Conservation (phyloP, 306 rosid species). For the Pterocarpus macrocarpus region DNA sequence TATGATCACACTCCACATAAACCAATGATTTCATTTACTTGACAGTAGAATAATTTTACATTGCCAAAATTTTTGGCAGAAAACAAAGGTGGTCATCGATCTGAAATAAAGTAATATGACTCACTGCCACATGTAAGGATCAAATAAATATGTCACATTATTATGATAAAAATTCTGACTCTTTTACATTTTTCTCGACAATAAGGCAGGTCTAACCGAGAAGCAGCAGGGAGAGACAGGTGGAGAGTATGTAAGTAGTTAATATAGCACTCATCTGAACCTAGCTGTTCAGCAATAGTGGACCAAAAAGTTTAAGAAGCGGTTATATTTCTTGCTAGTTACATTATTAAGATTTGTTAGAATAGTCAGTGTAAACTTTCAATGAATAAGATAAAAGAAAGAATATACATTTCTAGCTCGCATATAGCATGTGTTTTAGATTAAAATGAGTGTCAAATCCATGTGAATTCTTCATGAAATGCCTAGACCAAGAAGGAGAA, state of each 20-base stretch:
- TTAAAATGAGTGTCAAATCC: neutral
- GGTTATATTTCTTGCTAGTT: slow-evolving; percentile 1
- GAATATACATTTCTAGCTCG: neutral
- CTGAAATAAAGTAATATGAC: neutral
- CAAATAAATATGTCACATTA: neutral
- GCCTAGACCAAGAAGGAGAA: neutral
- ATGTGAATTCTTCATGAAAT: slow-evolving; percentile 14
- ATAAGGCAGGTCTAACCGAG: neutral
- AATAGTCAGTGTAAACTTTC: neutral
- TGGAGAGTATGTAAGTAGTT: neutral
- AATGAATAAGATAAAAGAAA: no score
- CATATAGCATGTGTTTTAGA: neutral
- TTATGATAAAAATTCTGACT: no score
- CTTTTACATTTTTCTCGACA: no score
- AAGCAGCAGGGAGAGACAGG: neutral
- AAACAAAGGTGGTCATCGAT: neutral
- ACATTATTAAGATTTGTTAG: neutral
- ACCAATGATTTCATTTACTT: neutral
- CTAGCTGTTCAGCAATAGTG: neutral
- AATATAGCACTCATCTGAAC: neutral
- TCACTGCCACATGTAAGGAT: no score
- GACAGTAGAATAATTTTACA: neutral
- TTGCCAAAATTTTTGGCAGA: neutral
- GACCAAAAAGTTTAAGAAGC: slow-evolving; percentile 2
- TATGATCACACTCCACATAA: neutral